These are phyloP conservation scores for Colletotrichum horii DNA, from an alignment of 2,329 filamentous ascomycete species.

Conservation along the genomic window DNA sequence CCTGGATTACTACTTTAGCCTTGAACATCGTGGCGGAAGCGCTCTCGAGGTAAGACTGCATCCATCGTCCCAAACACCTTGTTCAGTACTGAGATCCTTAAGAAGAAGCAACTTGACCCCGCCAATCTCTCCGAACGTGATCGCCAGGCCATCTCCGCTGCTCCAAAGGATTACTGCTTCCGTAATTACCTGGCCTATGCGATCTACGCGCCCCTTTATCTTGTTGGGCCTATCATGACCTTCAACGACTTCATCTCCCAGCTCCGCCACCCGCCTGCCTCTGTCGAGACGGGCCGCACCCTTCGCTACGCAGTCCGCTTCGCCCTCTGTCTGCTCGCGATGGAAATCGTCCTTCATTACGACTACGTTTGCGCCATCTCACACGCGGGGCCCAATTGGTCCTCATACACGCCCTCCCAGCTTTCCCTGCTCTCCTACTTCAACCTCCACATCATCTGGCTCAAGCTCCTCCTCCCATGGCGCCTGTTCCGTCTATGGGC, in stretches of 20 bases:
- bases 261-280: slow-evolving; percentile 73
- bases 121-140: slow-evolving; percentile 87
- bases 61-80: background rate
- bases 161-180: slow-evolving; percentile 74
- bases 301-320: slow-evolving; percentile 85
- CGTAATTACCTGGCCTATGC: slow-evolving; percentile 89
- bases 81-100: slow-evolving; percentile 66
- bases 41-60: slow-evolving; percentile 75
- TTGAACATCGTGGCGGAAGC: slow-evolving; percentile 66
- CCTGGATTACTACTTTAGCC: slow-evolving; percentile 93
- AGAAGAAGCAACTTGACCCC: slow-evolving; percentile 98
- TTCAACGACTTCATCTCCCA: slow-evolving; percentile 99
- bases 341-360: slow-evolving; percentile 92
- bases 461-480: slow-evolving; percentile 96
- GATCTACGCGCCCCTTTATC: slow-evolving; percentile 91
- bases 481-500: slow-evolving; percentile 99
- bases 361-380: slow-evolving; percentile 94
- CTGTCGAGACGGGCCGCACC: slow-evolving; percentile 73
- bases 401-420: slow-evolving; percentile 82
- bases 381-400: slow-evolving; percentile 80
- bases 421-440: slow-evolving; percentile 92
- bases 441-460: slow-evolving; percentile 96
- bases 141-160: slow-evolving; percentile 78
- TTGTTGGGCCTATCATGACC: slow-evolving; percentile 90
- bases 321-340: slow-evolving; percentile 77